A percentile compares a stretch with the other conserved stretches of the same genome.
Evolutionary conservation across 306 rosid species (phyloP).

Genomic region (Rosa persica): DNA sequence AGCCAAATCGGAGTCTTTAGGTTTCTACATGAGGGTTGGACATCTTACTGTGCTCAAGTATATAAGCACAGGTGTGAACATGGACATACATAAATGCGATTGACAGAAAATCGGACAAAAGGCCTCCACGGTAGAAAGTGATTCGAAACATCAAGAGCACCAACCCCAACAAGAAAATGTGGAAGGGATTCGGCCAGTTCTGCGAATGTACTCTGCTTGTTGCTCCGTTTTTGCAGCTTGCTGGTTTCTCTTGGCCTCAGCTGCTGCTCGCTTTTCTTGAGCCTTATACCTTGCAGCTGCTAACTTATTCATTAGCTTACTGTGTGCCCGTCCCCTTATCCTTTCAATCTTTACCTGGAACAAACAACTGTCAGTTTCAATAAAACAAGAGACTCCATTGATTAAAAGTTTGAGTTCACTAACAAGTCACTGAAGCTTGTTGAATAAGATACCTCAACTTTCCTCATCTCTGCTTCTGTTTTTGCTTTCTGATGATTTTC

Average conservation of each 20-base stretch:
- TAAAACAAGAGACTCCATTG: background rate
- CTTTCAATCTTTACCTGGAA: constrained; percentile 91
- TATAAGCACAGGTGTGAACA: background rate
- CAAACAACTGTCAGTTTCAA: background rate
- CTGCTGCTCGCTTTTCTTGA: constrained; percentile 83
- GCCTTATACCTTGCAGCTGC: constrained; percentile 81
- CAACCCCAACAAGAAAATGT: constrained; percentile 65
- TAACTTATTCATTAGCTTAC: constrained; percentile 76
- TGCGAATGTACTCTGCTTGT: constrained; percentile 72
- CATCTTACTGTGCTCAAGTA: constrained; percentile 6
- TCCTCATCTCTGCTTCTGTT: constrained; percentile 94
- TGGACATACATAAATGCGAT: background rate
- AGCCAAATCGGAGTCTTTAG: background rate
- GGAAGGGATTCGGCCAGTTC: constrained; percentile 77
- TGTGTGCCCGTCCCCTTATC: constrained; percentile 67
- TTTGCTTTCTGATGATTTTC: constrained; percentile 95
- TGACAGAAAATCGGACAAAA: background rate
- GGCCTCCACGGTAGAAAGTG: background rate
- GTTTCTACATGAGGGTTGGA: constrained; percentile 13
- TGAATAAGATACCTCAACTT: constrained; percentile 63
- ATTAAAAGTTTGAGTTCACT: background rate
- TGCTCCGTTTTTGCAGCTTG: constrained; percentile 78
- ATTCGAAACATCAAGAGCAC: constrained; percentile 46
- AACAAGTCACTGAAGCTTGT: background rate
- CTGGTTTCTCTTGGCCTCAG: constrained; percentile 69